Conservation (phyloP, 257 asterid genomes). For the Solanum chaucha region DNA sequence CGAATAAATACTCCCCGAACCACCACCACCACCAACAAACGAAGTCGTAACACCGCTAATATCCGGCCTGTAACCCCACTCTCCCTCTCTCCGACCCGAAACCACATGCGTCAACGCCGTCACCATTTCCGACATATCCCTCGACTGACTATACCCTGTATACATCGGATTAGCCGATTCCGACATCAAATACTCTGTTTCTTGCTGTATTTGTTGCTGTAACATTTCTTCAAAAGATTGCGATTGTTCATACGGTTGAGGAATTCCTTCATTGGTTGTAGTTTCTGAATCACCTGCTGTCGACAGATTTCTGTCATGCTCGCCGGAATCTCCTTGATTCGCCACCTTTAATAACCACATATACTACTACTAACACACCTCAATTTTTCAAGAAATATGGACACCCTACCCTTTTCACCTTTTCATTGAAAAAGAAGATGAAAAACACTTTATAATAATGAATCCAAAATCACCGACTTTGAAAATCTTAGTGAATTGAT, state of each 20-base stretch:
- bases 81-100: constrained; percentile 32
- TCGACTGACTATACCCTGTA: constrained; percentile 21
- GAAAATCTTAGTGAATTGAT: neutral
- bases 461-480: neutral
- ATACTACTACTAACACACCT: constrained; percentile 1
- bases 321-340: constrained; percentile 39
- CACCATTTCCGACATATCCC: constrained; percentile 70
- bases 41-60: constrained; percentile 16
- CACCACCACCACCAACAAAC: constrained; percentile 17
- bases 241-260: neutral
- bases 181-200: constrained; percentile 21
- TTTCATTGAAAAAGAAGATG: neutral
- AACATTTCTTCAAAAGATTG: constrained; percentile 8
- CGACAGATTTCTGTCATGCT: constrained; percentile 24
- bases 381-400: neutral
- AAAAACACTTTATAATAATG: neutral
- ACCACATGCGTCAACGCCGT: constrained; percentile 54
- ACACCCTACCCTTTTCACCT: neutral
- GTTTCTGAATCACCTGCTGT: neutral
- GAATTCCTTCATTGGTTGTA: neutral
- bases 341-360: constrained; percentile 61
- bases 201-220: constrained; percentile 15
- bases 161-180: constrained; percentile 23
- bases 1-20: constrained; percentile 13
- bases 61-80: constrained; percentile 13